Evolutionary conservation across 352 stramenopile genomes (phyloP), one percentile per base, ranked within the genome.

Genomic region (Phytophthora constricta): DNA sequence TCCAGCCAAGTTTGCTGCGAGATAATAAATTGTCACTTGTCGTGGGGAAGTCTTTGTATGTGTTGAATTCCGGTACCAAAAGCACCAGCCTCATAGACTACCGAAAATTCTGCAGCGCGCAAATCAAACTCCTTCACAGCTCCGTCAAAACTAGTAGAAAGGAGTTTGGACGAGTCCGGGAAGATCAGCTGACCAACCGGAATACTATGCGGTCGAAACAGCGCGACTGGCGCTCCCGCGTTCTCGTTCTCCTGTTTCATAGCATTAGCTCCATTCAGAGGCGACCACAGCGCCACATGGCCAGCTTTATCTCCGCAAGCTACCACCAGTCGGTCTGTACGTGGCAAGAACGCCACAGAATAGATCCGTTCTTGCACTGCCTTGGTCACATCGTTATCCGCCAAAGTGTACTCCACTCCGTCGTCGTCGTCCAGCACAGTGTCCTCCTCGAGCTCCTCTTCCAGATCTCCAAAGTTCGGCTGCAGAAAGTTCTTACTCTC

Each of bases 91-190:
- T 70, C 68, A 50, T 87, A 85, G 1, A 90, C 27, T 46, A 83
- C 61, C 2, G 74, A 75, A 31, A 81, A 86, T 39, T 58, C 62
- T 9, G 65, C 62, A 0, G 75, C 64, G 1, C 49, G 58, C 17
- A 95, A 45, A 57, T 93, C 82, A 20, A 93, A 90, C 48, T 85
- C 71, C 8, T 73, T 65, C 11, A 92, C 65, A 10, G 56, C 80
- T 16, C 87, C 80, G 50, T 93, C 85, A 47, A 82, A 82, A 52
- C 84, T 89, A 14, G 76, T 54, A 13, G 87, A 91, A n/a, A 92
- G 22, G 4, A 95, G 58, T 45, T 76, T 87, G 17, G 62, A 73
- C 7, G 66, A 25, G 50, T 92, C 74, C 3, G 53, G 49, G 19
- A 93, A 91, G 26, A 86, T 70, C n/a, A 95, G 20, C 54, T 86